Base-by-base conservation (phyloP, 2,329 filamentous ascomycete genomes). In the Phaeosphaeriaceae sp. region DNA sequence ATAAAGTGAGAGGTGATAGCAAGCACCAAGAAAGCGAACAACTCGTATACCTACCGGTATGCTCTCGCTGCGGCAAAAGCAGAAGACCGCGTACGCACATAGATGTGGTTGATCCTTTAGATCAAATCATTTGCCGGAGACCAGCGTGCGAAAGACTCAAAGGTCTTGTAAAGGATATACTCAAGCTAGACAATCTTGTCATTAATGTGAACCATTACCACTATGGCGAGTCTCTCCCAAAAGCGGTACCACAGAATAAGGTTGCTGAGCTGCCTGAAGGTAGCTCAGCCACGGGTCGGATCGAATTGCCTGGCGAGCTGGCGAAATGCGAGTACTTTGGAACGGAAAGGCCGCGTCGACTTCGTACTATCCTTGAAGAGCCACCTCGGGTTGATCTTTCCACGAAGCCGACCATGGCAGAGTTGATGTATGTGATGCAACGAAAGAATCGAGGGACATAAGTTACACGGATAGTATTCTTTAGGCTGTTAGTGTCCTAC, bases 201-300 rank as follows among this genome's bases (percentile, higher is more conserved):
- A 38, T 23, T 6, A 38, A 38, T 7, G 5, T 38, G 16, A 38
- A 38, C 36, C 16, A 38, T 38, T 23, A 38, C 8, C 16, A 38
- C 36, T 38, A 38, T 38, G 16, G 16, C 9, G n/a, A 38, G 36
- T 38, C 36, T 38, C 2, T 38, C 11, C 16, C 16, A 38, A 4
- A 38, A 38, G 36, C 16, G n/a, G 36, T 38, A 21, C 36, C n/a
- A 38, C 16, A 38, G 20, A 38, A 38, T 23, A 38, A 38, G 18
- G 36, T 23, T 38, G 16, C 36, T 38, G 16, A 38, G 36, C 36
- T 38, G n/a, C 20, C 36, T 38, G 2, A 2, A 38, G 5, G 36
- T 18, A 38, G 36, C 36, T 23, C n/a, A 38, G 36, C 36, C 16
- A 38, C 16, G 16, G 16, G 20, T 23, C 9, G 16, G 36, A 38